A percentile compares a stretch with the other conserved stretches of the same genome.
Evolutionary conservation across 495 filamentous ascomycete genomes (phyloP).

Genomic region (Penicillium robsamsonii): DNA sequence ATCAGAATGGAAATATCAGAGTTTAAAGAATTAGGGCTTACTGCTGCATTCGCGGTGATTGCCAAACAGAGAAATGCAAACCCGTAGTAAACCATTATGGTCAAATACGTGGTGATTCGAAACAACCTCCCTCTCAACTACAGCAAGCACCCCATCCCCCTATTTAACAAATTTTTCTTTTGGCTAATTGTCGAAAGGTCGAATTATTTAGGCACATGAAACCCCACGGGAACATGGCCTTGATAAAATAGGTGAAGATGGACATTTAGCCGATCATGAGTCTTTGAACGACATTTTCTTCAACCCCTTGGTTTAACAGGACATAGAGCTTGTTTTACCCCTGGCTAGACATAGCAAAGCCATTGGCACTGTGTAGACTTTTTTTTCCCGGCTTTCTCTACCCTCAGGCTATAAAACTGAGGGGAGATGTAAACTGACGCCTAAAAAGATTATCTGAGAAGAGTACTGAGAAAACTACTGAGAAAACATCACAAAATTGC

Average conservation of each 20-base stretch:
- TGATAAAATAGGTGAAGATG: not conserved
- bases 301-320: not conserved
- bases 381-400: too few relatives aligned
- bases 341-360: too few relatives aligned
- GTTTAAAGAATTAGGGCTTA: slow-evolving; percentile 14
- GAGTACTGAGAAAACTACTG: too few relatives aligned
- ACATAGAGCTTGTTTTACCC: not conserved
- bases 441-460: too few relatives aligned
- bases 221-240: slow-evolving; percentile 16
- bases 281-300: not conserved
- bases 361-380: too few relatives aligned
- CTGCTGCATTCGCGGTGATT: slow-evolving; percentile 7
- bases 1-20: slow-evolving; percentile 25
- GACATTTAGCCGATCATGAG: slow-evolving; percentile 12
- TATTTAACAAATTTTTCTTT: not conserved
- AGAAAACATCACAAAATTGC: too few relatives aligned
- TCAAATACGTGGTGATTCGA: not conserved
- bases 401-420: too few relatives aligned
- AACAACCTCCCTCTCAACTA: not conserved
- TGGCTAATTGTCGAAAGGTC: not conserved
- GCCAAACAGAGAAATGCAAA: slow-evolving; percentile 6
- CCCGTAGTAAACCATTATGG: slow-evolving; percentile 4
- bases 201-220: slow-evolving; percentile 8
- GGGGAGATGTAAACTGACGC: too few relatives aligned
- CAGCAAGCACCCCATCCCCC: not conserved